A percentile compares a stretch with the other conserved stretches of the same genome.
Evolutionary conservation across 495 filamentous ascomycete genomes (phyloP).

Genomic region (Neurospora sp.): DNA sequence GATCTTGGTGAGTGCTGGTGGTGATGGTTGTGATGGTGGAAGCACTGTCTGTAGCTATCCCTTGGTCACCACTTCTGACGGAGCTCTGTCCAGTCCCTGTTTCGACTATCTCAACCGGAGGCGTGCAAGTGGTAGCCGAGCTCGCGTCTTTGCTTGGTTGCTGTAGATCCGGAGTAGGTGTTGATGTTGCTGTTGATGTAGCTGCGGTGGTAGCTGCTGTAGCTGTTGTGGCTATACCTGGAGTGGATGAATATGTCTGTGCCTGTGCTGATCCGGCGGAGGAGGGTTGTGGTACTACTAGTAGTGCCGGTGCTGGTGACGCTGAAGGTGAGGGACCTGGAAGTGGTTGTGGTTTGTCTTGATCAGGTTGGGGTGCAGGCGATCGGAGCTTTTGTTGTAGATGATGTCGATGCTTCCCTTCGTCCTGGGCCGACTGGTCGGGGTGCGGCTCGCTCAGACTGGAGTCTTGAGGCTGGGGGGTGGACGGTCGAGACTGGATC

Average conservation of each 20-base stretch:
- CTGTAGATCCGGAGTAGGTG: background rate
- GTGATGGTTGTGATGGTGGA: slow-evolving; percentile 5
- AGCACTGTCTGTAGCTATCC: slow-evolving; percentile 7
- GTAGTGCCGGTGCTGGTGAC: background rate
- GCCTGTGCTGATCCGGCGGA: background rate
- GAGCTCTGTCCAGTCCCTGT: slow-evolving; percentile 5
- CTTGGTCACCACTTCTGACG: slow-evolving; percentile 9
- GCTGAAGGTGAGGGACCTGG: background rate
- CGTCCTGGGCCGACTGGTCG: slow-evolving; percentile 3
- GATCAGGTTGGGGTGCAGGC: background rate
- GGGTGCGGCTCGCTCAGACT: slow-evolving; percentile 19
- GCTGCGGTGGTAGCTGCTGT: too few species aligned
- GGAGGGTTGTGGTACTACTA: slow-evolving; percentile 1
- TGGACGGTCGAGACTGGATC: slow-evolving; percentile 19
- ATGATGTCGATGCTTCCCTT: slow-evolving; percentile 2
- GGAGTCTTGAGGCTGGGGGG: slow-evolving; percentile 17
- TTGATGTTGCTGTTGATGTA: background rate
- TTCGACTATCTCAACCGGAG: slow-evolving; percentile 4
- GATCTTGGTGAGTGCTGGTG: background rate
- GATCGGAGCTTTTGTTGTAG: slow-evolving; percentile 6
- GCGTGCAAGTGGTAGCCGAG: slow-evolving; percentile 2
- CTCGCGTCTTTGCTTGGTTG: background rate
- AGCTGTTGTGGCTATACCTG: slow-evolving; percentile 4
- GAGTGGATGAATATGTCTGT: background rate
- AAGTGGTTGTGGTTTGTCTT: slow-evolving; percentile 3